A percentile compares a stretch with the other conserved stretches of the same genome.
These are phyloP conservation scores for Gamsiella multidivaricata DNA, from an alignment of 192 early-diverging fungal genomes.

Conservation along the genomic window DNA sequence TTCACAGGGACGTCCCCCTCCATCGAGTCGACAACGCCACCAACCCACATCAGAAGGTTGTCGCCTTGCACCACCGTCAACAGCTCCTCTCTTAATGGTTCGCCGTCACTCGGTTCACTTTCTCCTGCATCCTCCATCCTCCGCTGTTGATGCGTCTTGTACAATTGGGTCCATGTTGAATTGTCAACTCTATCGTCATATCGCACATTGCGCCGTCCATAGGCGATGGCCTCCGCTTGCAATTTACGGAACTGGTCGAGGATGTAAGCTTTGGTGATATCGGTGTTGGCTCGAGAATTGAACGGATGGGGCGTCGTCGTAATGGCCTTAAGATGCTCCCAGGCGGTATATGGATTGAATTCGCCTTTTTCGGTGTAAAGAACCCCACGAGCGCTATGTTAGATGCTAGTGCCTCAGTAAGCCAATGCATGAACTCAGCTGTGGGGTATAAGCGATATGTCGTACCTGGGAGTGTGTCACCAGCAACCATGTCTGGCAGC, in stretches of 20 bases:
- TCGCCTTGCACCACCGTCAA: constrained; percentile 36
- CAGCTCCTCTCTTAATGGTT: neutral
- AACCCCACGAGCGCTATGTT: no score
- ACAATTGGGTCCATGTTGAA: constrained; percentile 18
- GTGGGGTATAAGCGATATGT: no score
- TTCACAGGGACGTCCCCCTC: constrained; percentile 33
- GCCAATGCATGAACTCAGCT: neutral
- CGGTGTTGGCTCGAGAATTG: constrained; percentile 39
- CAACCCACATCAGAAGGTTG: constrained; percentile 49
- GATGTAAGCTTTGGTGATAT: constrained; percentile 35
- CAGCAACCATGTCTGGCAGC: constrained; percentile 22
- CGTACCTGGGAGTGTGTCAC: constrained; percentile 28
- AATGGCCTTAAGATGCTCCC: constrained; percentile 35
- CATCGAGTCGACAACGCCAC: constrained; percentile 30
- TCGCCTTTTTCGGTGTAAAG: neutral
- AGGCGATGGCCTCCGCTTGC: constrained; percentile 31
- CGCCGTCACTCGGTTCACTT: neutral
- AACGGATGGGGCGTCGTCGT: constrained; percentile 44
- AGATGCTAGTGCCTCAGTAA: no score
- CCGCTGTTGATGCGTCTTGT: constrained; percentile 16
- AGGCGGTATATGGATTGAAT: constrained; percentile 47
- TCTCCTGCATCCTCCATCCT: constrained; percentile 19
- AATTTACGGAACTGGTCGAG: constrained; percentile 23
- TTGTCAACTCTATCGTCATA: constrained; percentile 28
- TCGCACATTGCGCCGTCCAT: constrained; percentile 47